Conservation (phyloP, 768 basidiomycete species). For the Xerocomellus dryophilus region DNA sequence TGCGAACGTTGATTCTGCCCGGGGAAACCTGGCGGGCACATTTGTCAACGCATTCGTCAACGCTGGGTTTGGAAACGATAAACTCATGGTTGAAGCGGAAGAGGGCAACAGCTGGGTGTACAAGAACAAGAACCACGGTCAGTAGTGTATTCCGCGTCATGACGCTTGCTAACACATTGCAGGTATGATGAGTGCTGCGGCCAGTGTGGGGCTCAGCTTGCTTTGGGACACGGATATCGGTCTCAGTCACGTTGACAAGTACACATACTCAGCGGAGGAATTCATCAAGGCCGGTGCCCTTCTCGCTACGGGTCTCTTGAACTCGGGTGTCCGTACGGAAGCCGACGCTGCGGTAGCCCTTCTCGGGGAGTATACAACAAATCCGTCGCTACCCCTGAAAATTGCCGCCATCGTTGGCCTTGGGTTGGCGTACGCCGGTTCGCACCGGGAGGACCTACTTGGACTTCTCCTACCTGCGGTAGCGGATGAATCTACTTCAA, state of each 20-base stretch:
- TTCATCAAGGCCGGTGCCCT: constrained; percentile 97
- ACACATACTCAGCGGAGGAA: constrained; percentile 94
- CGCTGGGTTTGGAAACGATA: constrained; percentile 97
- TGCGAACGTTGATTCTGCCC: constrained; percentile 86
- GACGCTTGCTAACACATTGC: constrained; percentile 1
- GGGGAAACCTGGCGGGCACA: constrained; percentile 91
- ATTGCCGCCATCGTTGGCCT: constrained; percentile 89
- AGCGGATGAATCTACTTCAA: constrained; percentile 75
- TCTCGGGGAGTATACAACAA: constrained; percentile 85
- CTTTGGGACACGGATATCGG: constrained; percentile 97
- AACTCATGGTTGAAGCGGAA: constrained; percentile 94
- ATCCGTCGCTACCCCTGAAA: constrained; percentile 79
- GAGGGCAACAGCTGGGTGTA: constrained; percentile 99
- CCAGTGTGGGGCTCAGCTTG: constrained; percentile 87
- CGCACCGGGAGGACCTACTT: constrained; percentile 83
- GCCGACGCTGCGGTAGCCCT: constrained; percentile 91
- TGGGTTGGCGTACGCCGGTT: constrained; percentile 92
- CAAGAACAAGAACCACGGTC: constrained; percentile 99
- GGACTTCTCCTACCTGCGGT: constrained; percentile 75
- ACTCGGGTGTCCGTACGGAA: constrained; percentile 85
- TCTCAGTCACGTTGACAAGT: constrained; percentile 92
- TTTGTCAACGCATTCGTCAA: constrained; percentile 99
- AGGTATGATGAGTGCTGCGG: constrained; percentile 97
- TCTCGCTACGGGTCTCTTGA: constrained; percentile 90
- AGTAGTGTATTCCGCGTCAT: constrained; percentile 14